Conservation (phyloP, 78 protist genomes). For the Dictyostelium purpureum region DNA sequence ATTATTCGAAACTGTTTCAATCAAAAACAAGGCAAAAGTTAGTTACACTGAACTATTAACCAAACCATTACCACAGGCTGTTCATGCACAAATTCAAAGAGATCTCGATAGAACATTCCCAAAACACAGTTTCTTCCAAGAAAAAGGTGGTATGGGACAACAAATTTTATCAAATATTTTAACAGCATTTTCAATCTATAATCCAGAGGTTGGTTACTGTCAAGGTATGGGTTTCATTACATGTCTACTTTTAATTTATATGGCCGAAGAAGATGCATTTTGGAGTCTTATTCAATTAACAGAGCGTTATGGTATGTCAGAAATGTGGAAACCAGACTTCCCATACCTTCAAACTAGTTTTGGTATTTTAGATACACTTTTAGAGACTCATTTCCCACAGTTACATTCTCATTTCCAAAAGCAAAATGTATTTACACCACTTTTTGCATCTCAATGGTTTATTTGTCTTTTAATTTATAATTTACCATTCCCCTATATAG, state of each 20-base stretch:
- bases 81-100: constrained; percentile 71
- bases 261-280: constrained; percentile 85
- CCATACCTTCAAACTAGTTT: constrained; percentile 68
- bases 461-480: constrained; percentile 66
- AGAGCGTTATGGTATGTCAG: constrained; percentile 66
- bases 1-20: constrained; percentile 1
- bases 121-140: constrained; percentile 68
- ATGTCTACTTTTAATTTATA: constrained; percentile 84
- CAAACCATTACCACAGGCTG: not conserved
- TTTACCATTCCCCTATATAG: constrained; percentile 78
- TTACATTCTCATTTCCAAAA: constrained; percentile 38
- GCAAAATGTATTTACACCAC: constrained; percentile 60
- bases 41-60: constrained; percentile 18
- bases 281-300: constrained; percentile 69
- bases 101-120: constrained; percentile 85
- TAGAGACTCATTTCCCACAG: constrained; percentile 42
- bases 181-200: constrained; percentile 76
- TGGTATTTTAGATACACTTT: constrained; percentile 12
- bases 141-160: constrained; percentile 77
- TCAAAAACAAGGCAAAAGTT: constrained; percentile 48
- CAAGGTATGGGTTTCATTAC: constrained; percentile 91
- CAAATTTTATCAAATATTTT: constrained; percentile 81
- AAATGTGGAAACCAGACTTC: constrained; percentile 70
- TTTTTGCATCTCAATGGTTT: constrained; percentile 75
- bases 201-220: constrained; percentile 88